Evolutionary conservation across 176 grass and related monocot species (phyloP).

Genomic region (Hsuehochloa calcarea): DNA sequence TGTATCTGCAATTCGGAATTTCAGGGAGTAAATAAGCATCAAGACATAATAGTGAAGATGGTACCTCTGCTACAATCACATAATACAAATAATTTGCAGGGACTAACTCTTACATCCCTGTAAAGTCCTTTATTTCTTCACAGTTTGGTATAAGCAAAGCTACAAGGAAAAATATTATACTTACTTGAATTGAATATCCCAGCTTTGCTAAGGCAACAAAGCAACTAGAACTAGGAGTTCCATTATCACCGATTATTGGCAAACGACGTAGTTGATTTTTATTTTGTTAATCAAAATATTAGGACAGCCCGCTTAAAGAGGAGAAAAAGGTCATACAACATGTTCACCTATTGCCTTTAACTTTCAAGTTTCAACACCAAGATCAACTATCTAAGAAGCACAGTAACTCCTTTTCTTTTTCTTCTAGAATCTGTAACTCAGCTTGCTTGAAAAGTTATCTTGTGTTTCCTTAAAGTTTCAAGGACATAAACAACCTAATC

Average conservation of each 20-base stretch:
- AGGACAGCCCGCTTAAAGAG: neutral
- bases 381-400: neutral
- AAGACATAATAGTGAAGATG: neutral
- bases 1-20: slow-evolving; percentile 25
- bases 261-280: neutral
- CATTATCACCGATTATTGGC: neutral
- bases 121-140: neutral
- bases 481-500: neutral
- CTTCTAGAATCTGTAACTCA: neutral
- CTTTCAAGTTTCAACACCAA: neutral
- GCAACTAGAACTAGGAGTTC: neutral
- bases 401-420: neutral
- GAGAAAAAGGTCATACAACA: neutral
- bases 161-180: neutral
- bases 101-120: neutral
- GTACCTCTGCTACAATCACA: neutral
- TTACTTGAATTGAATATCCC: neutral
- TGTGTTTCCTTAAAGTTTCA: neutral
- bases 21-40: slow-evolving; percentile 2
- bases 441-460: neutral
- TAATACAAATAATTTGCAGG: neutral
- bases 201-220: neutral
- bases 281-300: neutral
- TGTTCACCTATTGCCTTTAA: neutral
- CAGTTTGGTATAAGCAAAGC: neutral